phyloP scores from a whole-genome alignment of 305 asterid genomes.

The Fraxinus albicans region DNA sequence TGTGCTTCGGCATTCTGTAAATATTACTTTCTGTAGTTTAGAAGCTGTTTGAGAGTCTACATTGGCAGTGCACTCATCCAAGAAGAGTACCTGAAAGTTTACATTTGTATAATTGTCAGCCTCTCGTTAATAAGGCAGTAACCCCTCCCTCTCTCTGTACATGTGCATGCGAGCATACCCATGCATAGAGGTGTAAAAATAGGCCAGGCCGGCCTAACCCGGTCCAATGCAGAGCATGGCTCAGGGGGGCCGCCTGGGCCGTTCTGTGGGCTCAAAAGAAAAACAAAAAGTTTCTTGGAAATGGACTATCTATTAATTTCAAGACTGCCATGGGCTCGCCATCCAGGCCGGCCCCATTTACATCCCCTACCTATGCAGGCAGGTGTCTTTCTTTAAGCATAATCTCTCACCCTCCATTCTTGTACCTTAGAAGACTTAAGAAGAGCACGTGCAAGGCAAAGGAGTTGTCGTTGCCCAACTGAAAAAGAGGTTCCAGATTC shows the following conservation, averaged over 20 bases:
- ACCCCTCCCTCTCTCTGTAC: neutral
- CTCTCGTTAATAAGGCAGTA: neutral
- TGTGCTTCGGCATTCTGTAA: constrained; percentile 54
- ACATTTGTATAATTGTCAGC: neutral
- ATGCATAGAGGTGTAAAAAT: neutral
- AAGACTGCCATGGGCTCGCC: neutral
- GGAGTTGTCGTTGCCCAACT: constrained; percentile 91
- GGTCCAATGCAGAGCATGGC: neutral
- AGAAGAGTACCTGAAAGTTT: constrained; percentile 65
- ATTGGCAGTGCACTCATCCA: constrained; percentile 95
- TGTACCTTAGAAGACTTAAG: constrained; percentile 77
- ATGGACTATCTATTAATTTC: neutral
- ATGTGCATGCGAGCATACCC: neutral
- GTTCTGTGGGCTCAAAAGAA: neutral
- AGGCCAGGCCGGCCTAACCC: neutral
- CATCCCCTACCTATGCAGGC: neutral
- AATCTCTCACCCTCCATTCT: neutral
- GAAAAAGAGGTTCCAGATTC: constrained; percentile 82
- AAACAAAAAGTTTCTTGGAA: neutral
- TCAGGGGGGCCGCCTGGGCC: neutral
- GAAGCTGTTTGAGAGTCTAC: constrained; percentile 83
- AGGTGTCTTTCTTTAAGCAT: neutral
- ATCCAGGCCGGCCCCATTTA: neutral
- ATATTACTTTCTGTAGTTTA: constrained; percentile 67
- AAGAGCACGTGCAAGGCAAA: constrained; percentile 94